A percentile compares a stretch with the other conserved stretches of the same genome.
Evolutionary conservation across 495 filamentous ascomycete species (phyloP).

Genomic region (Parachaetomium inaequale): DNA sequence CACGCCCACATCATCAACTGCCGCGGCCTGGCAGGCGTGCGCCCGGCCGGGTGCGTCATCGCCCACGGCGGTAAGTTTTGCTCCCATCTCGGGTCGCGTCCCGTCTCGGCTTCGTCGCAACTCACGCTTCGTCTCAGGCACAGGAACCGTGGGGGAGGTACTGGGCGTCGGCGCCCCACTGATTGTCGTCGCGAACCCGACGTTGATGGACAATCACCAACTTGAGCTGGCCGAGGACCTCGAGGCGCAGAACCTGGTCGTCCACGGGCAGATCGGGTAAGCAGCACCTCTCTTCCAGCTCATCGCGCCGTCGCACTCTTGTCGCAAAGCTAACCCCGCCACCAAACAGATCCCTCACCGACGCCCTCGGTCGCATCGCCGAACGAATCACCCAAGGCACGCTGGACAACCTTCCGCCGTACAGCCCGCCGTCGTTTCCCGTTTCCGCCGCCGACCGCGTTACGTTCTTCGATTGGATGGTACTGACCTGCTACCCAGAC

Average conservation of each 20-base stretch:
- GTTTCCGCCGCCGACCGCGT: constrained; percentile 29
- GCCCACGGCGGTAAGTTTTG: constrained; percentile 74
- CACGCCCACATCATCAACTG: constrained; percentile 50
- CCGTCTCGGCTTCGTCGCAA: constrained; percentile 7
- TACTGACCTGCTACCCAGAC: constrained; percentile 36
- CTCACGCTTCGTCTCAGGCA: constrained; percentile 52
- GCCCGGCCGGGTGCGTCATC: constrained; percentile 64
- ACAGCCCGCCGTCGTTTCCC: constrained; percentile 30
- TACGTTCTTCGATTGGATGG: constrained; percentile 39
- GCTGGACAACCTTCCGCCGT: constrained; percentile 30
- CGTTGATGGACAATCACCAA: constrained; percentile 88
- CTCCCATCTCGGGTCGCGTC: neutral
- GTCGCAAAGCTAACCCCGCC: neutral
- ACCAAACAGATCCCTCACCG: constrained; percentile 27
- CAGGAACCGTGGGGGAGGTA: constrained; percentile 83
- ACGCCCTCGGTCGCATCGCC: constrained; percentile 25
- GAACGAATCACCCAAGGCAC: constrained; percentile 26
- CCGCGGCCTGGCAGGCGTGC: constrained; percentile 25
- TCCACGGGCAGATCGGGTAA: constrained; percentile 64
- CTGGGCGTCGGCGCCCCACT: constrained; percentile 62
- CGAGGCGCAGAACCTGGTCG: constrained; percentile 62
- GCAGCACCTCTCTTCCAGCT: constrained; percentile 12
- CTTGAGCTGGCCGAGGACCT: constrained; percentile 75
- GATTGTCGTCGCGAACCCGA: constrained; percentile 81
- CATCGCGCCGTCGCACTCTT: neutral